Evolutionary conservation across 2,329 filamentous ascomycete species (phyloP).

Genomic region (Penicillium sp.): DNA sequence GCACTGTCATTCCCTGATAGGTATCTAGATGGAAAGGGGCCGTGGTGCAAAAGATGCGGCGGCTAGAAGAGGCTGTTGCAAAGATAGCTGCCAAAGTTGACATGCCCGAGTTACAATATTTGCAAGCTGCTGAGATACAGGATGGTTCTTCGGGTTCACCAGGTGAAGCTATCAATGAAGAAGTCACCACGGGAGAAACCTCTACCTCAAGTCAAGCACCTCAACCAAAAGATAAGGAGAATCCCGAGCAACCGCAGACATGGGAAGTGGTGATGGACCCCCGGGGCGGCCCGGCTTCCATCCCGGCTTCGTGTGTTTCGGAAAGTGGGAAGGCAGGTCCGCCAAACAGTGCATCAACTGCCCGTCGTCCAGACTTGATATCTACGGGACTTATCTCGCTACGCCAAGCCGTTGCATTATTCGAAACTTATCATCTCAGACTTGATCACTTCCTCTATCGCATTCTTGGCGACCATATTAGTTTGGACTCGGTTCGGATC

Average conservation of each 20-base stretch:
- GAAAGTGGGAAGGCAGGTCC: conserved; percentile 8
- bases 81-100: conserved; percentile 19
- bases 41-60: conserved; percentile 31
- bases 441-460: conserved; percentile 43
- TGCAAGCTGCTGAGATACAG: neutral
- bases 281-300: conserved; percentile 28
- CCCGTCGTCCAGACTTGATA: conserved; percentile 34
- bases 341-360: conserved; percentile 1
- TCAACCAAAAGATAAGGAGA: neutral
- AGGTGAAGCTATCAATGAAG: neutral
- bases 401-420: conserved; percentile 37
- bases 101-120: conserved; percentile 10
- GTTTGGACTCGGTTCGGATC: conserved; percentile 33
- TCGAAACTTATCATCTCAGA: conserved; percentile 36
- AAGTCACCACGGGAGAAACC: neutral
- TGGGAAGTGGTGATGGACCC: conserved; percentile 36
- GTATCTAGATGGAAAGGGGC: conserved; percentile 33
- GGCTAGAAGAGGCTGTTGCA: conserved; percentile 30
- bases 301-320: conserved; percentile 20
- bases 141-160: conserved; percentile 2
- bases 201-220: conserved; percentile 1
- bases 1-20: neutral
- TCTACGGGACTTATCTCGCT: conserved; percentile 37
- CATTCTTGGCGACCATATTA: conserved; percentile 18
- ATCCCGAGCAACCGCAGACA: conserved; percentile 20